Percentiles rank a stretch among this genome's conserved stretches.
These are phyloP conservation scores for Cryomyces minteri DNA, from an alignment of 495 filamentous ascomycete species.

Conservation along the genomic window DNA sequence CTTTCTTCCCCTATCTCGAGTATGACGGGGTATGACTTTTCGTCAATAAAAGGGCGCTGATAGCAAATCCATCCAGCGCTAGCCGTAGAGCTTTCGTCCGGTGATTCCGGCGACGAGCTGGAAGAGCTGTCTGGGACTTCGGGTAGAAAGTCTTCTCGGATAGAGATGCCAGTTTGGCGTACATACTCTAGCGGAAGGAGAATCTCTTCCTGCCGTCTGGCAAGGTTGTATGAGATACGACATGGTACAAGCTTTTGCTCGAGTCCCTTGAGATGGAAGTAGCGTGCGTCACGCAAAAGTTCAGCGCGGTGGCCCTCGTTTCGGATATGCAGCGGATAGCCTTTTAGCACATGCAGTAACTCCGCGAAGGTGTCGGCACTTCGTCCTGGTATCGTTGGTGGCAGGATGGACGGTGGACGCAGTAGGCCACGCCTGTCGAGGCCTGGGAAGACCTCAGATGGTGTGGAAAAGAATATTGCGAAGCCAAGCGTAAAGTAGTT, in stretches of 20 bases:
- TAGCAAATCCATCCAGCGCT: slow-evolving; percentile 68
- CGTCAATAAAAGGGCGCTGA: slow-evolving; percentile 55
- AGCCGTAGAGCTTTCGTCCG: slow-evolving; percentile 56
- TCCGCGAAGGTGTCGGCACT: slow-evolving; percentile 67
- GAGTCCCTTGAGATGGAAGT: slow-evolving; percentile 79
- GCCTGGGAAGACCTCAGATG: slow-evolving; percentile 70
- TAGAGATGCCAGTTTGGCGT: slow-evolving; percentile 61
- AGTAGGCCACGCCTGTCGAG: slow-evolving; percentile 65
- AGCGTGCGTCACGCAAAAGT: slow-evolving; percentile 73
- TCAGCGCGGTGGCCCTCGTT: slow-evolving; percentile 60
- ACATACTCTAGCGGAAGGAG: slow-evolving; percentile 68
- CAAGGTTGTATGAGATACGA: slow-evolving; percentile 56
- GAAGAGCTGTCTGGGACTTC: neutral
- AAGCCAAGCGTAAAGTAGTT: slow-evolving; percentile 96
- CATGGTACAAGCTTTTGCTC: slow-evolving; percentile 79
- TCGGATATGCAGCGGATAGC: slow-evolving; percentile 70
- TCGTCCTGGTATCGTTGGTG: slow-evolving; percentile 63
- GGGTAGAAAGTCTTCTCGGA: slow-evolving; percentile 15
- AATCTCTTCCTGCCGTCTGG: slow-evolving; percentile 53
- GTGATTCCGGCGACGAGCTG: neutral
- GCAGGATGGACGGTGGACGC: slow-evolving; percentile 70
- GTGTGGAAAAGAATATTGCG: slow-evolving; percentile 68
- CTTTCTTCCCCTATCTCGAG: slow-evolving; percentile 48
- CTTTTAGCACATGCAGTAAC: slow-evolving; percentile 65
- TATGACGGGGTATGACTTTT: slow-evolving; percentile 46